Conservation (phyloP, 2,329 filamentous ascomycete species). For the Alternaria gansuensis region DNA sequence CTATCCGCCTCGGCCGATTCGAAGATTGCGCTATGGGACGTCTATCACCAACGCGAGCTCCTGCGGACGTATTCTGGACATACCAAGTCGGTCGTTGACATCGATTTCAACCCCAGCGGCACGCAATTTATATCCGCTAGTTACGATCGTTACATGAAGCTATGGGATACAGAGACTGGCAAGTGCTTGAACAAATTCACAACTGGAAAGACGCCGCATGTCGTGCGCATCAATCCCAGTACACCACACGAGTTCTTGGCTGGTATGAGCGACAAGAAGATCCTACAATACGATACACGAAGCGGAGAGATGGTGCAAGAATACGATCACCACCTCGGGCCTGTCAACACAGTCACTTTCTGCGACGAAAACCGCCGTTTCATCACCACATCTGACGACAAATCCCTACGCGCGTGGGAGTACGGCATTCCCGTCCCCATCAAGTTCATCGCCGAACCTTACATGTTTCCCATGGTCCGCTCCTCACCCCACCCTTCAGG, state of each 20-base stretch:
- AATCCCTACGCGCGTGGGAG: constrained; percentile 95
- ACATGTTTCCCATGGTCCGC: constrained; percentile 96
- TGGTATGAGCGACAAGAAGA: constrained; percentile 99
- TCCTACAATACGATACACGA: constrained; percentile 93
- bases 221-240: constrained; percentile 90
- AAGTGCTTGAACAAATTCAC: constrained; percentile 87
- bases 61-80: constrained; percentile 93
- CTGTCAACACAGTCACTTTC: constrained; percentile 97
- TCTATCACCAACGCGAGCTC: constrained; percentile 87
- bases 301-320: constrained; percentile 87
- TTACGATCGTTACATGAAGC: constrained; percentile 94
- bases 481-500: constrained; percentile 84
- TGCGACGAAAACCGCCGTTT: constrained; percentile 94
- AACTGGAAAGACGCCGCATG: constrained; percentile 93
- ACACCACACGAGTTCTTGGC: constrained; percentile 90
- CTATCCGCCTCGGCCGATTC: constrained; percentile 89
- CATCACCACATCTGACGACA: constrained; percentile 98
- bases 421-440: constrained; percentile 98
- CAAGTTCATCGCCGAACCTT: constrained; percentile 96
- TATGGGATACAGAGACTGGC: constrained; percentile 98
- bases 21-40: constrained; percentile 93
- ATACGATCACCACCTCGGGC: constrained; percentile 97
- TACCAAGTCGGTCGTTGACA: constrained; percentile 86
- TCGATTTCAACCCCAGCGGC: constrained; percentile 84
- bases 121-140: constrained; percentile 88